phyloP scores from a whole-genome alignment of 2,329 filamentous ascomycete species.

The Nemania sp. region DNA sequence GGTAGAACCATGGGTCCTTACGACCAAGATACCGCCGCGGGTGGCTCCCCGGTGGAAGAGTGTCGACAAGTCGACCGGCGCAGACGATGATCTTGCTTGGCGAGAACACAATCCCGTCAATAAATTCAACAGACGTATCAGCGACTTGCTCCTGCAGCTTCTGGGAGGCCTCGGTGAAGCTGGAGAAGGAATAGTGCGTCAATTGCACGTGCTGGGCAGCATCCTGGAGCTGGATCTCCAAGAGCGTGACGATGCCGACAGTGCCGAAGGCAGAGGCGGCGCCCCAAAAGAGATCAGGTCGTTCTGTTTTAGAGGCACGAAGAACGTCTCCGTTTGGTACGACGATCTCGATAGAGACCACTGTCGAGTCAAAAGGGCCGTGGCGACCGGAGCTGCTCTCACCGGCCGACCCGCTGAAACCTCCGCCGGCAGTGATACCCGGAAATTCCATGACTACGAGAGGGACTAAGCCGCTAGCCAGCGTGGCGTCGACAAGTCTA shows the following conservation, averaged over 20 bases:
- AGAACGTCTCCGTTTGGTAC: constrained; percentile 62
- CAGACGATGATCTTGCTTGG: constrained; percentile 60
- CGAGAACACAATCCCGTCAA: constrained; percentile 71
- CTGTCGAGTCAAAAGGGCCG: constrained; percentile 66
- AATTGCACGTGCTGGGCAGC: constrained; percentile 61
- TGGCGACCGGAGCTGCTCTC: constrained; percentile 70
- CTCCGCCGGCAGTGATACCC: constrained; percentile 71
- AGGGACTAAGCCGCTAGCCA: constrained; percentile 60
- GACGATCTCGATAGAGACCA: constrained; percentile 67
- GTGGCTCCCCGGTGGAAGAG: constrained; percentile 41
- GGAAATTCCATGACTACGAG: constrained; percentile 73
- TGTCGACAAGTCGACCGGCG: constrained; percentile 59
- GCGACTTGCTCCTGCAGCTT: constrained; percentile 50
- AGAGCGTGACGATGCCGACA: constrained; percentile 65
- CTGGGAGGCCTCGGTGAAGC: constrained; percentile 43
- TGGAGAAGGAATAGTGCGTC: constrained; percentile 54
- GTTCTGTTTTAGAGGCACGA: constrained; percentile 56
- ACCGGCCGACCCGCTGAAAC: constrained; percentile 67
- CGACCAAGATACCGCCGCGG: constrained; percentile 57
- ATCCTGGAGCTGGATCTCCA: constrained; percentile 62
- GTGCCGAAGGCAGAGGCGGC: constrained; percentile 69
- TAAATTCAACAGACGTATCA: constrained; percentile 58
- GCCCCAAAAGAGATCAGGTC: constrained; percentile 64
- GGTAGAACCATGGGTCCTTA: constrained; percentile 73
- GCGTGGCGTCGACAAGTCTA: constrained; percentile 58